Conservation (phyloP, 2,329 filamentous ascomycete species). For the Exophiala calicioides region DNA sequence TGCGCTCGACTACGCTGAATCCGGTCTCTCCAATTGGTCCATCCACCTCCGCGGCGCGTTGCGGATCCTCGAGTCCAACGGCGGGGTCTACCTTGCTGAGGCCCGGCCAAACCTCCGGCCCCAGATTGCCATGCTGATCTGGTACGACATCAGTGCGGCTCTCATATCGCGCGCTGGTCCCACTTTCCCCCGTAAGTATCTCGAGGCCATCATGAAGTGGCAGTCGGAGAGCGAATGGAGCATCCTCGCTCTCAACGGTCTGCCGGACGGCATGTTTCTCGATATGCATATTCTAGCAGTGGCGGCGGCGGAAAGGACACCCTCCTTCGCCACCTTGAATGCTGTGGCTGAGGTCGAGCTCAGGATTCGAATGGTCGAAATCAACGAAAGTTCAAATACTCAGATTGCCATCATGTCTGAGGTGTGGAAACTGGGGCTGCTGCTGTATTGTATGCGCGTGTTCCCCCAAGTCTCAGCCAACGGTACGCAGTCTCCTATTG, state of each 20-base stretch:
- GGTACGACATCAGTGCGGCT: conserved; percentile 25
- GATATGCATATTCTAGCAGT: conserved; percentile 24
- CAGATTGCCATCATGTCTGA: conserved; percentile 15
- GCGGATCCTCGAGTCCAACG: conserved; percentile 23
- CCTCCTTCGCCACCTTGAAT: not conserved
- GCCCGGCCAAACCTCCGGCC: conserved; percentile 19
- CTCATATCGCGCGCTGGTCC: conserved; percentile 24
- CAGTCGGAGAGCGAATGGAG: conserved; percentile 28
- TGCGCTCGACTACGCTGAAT: conserved; percentile 25
- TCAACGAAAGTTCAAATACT: conserved; percentile 4
- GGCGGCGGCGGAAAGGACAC: conserved; percentile 12
- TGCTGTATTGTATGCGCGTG: conserved; percentile 20
- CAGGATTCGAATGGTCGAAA: conserved; percentile 10
- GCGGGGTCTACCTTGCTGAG: conserved; percentile 23
- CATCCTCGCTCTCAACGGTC: conserved; percentile 26
- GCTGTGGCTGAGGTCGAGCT: conserved; percentile 4
- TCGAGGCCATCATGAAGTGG: conserved; percentile 24
- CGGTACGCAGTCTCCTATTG: not conserved
- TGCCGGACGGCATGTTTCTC: conserved; percentile 26
- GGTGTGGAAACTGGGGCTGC: conserved; percentile 16
- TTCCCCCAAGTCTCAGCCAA: not conserved
- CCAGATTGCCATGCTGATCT: conserved; percentile 27
- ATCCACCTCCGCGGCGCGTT: conserved; percentile 25
- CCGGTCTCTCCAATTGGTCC: conserved; percentile 23
- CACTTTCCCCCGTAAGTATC: conserved; percentile 21